These are phyloP conservation scores for Xylariaceae sp. DNA, from an alignment of 2,329 filamentous ascomycete species.

Conservation along the genomic window DNA sequence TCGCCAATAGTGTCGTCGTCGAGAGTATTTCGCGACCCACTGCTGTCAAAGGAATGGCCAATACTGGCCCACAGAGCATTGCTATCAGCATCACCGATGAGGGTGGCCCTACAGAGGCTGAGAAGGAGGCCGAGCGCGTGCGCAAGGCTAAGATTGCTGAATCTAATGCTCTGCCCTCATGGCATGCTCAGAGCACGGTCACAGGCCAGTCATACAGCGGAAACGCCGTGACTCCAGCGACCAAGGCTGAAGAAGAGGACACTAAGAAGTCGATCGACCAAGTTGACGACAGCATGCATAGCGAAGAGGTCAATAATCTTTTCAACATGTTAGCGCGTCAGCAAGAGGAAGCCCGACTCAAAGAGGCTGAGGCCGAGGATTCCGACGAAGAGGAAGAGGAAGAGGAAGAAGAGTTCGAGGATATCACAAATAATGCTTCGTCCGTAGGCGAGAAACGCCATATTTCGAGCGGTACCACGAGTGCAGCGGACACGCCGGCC, in stretches of 20 bases:
- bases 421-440: slow-evolving; percentile 25
- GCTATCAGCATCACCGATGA: slow-evolving; percentile 64
- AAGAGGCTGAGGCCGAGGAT: slow-evolving; percentile 42
- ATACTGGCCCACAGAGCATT: slow-evolving; percentile 64
- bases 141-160: slow-evolving; percentile 61
- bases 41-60: slow-evolving; percentile 64
- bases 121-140: slow-evolving; percentile 60
- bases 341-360: slow-evolving; percentile 44
- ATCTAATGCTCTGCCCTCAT: slow-evolving; percentile 66
- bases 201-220: slow-evolving; percentile 55
- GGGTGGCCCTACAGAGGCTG: slow-evolving; percentile 62
- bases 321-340: slow-evolving; percentile 64
- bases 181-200: slow-evolving; percentile 69
- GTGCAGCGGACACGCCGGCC: slow-evolving; percentile 26
- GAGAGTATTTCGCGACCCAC: slow-evolving; percentile 53
- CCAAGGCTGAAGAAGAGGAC: slow-evolving; percentile 40
- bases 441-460: slow-evolving; percentile 24
- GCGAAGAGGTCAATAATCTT: slow-evolving; percentile 60
- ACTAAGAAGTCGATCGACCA: slow-evolving; percentile 38
- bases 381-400: slow-evolving; percentile 29
- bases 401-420: slow-evolving; percentile 30
- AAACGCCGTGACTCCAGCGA: slow-evolving; percentile 24
- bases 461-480: slow-evolving; percentile 26
- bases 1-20: slow-evolving; percentile 54
- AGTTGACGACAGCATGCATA: slow-evolving; percentile 42